Percentiles rank a stretch among this genome's conserved stretches.
Conservation (phyloP, 371 early-diverging fungal species). For the Enteropsectra breve region DNA sequence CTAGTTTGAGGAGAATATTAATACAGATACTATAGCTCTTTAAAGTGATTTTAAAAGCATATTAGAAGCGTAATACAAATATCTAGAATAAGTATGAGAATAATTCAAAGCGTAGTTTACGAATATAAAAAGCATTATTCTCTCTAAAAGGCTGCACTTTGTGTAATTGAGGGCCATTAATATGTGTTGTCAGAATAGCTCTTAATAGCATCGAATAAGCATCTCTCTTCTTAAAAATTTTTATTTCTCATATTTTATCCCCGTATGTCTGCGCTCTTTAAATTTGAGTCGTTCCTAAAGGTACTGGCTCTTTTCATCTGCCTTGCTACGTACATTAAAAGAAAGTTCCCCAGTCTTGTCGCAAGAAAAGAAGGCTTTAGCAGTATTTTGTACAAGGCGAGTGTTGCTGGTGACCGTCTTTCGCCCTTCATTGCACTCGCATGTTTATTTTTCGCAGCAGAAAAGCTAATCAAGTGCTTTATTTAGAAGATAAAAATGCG, state of each 20-base stretch:
- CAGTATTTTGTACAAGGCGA: slow-evolving; percentile 41
- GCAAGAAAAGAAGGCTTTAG: slow-evolving; percentile 64
- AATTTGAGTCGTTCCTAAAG: slow-evolving; percentile 68
- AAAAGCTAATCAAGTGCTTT: slow-evolving; percentile 42
- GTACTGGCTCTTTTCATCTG: slow-evolving; percentile 67
- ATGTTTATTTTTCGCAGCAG: slow-evolving; percentile 38
- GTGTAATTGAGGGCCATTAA: too few relatives aligned
- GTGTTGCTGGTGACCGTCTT: slow-evolving; percentile 56
- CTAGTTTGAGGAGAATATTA: too few relatives aligned
- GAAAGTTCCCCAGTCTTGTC: slow-evolving; percentile 66
- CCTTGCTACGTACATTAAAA: slow-evolving; percentile 68
- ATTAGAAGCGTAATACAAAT: too few relatives aligned
- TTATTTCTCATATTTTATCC: background rate
- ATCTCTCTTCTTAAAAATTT: background rate
- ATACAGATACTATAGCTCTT: too few relatives aligned
- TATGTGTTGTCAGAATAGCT: too few relatives aligned
- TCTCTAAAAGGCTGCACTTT: too few relatives aligned
- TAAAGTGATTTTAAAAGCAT: too few relatives aligned
- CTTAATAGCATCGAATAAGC: too few relatives aligned
- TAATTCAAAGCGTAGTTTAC: too few relatives aligned
- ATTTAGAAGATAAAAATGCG: slow-evolving; percentile 20
- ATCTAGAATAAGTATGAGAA: too few relatives aligned
- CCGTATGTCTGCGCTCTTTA: slow-evolving; percentile 65
- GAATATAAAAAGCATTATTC: too few relatives aligned
- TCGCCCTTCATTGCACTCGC: slow-evolving; percentile 44